Percentiles rank a stretch among this genome's conserved stretches.
These are phyloP conservation scores for Themeda triandra DNA, from an alignment of 176 grass and related monocot genomes.

Conservation along the genomic window DNA sequence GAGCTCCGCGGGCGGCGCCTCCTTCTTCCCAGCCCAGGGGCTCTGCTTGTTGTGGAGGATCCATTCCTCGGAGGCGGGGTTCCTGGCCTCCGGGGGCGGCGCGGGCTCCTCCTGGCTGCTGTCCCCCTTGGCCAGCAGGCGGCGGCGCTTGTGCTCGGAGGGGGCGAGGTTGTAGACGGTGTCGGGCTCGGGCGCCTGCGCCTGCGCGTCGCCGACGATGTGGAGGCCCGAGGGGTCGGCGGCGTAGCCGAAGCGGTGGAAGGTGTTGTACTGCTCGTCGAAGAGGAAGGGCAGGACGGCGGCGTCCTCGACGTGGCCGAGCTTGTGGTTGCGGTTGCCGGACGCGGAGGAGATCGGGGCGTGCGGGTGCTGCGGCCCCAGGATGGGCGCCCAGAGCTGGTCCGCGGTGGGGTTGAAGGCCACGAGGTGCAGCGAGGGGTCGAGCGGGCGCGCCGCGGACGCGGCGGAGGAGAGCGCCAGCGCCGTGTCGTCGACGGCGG, in stretches of 20 bases:
- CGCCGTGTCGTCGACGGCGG: constrained; percentile 79
- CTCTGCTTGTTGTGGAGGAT: constrained; percentile 80
- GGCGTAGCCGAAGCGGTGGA: constrained; percentile 89
- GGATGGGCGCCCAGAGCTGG: constrained; percentile 89
- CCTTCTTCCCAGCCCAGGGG: constrained; percentile 91
- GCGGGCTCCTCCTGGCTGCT: constrained; percentile 27
- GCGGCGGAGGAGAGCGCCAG: constrained; percentile 67
- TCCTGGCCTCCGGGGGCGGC: constrained; percentile 34
- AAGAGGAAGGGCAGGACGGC: constrained; percentile 88
- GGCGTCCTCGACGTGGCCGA: constrained; percentile 92
- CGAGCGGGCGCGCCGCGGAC: constrained; percentile 59
- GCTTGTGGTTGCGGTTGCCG: constrained; percentile 94
- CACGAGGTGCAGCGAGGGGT: constrained; percentile 72
- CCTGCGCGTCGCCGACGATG: constrained; percentile 62
- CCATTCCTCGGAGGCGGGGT: constrained; percentile 87
- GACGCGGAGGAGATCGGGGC: constrained; percentile 60
- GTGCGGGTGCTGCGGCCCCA: constrained; percentile 77
- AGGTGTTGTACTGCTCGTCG: constrained; percentile 98
- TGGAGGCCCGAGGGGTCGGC: constrained; percentile 81
- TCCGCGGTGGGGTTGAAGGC: constrained; percentile 93
- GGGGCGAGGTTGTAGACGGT: constrained; percentile 91
- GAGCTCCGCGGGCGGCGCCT: constrained; percentile 59
- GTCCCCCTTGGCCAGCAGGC: constrained; percentile 59
- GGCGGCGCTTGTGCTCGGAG: constrained; percentile 91
- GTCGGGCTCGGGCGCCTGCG: constrained; percentile 42